Percentiles rank a stretch among this genome's conserved stretches.
These are phyloP conservation scores for Colletotrichum sublineola DNA, from an alignment of 2,329 filamentous ascomycete genomes.

Conservation along the genomic window DNA sequence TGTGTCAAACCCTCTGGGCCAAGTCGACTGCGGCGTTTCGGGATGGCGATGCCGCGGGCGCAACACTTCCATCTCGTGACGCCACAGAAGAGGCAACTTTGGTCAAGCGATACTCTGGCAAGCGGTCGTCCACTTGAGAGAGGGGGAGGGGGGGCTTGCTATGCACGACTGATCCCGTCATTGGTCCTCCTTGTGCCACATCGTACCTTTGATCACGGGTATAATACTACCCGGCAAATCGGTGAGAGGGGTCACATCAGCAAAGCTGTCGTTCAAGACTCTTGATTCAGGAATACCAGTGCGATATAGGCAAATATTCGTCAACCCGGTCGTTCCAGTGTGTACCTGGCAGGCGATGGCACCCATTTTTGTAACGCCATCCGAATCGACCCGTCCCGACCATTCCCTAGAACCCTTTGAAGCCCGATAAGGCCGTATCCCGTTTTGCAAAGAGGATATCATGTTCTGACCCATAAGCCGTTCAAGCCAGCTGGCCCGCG, in stretches of 20 bases:
- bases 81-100: background rate
- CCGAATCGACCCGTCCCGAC: background rate
- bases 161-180: too few species aligned
- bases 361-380: background rate
- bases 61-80: background rate
- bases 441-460: constrained; percentile 5
- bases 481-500: background rate
- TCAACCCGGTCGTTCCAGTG: constrained; percentile 8
- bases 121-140: background rate
- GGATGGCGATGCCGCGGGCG: background rate
- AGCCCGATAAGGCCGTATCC: background rate
- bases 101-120: background rate
- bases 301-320: constrained; percentile 12
- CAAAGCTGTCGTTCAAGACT: too few species aligned
- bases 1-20: background rate
- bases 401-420: background rate
- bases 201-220: background rate
- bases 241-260: too few species aligned
- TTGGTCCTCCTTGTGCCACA: background rate
- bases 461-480: background rate
- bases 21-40: background rate
- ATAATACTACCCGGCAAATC: background rate
- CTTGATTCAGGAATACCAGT: constrained; percentile 28
- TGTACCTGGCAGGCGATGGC: background rate
- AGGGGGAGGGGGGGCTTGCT: background rate